phyloP scores from a whole-genome alignment of 202 grass and related monocot species.

The Schoenoplectus triqueter region DNA sequence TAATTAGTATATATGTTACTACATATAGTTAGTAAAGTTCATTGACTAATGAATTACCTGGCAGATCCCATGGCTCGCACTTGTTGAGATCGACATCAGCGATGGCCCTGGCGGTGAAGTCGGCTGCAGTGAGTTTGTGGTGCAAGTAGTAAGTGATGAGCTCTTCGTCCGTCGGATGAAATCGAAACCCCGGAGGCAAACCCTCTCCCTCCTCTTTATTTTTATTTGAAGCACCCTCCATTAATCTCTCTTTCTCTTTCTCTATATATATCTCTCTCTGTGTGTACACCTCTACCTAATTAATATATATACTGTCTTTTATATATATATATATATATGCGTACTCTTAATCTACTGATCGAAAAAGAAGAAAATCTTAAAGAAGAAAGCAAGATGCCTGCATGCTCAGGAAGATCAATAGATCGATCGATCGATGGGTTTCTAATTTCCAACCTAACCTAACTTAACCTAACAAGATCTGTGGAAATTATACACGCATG shows the following conservation, averaged over 20 bases:
- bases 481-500: too few species aligned
- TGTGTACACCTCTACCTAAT: neutral
- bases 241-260: slow-evolving; percentile 32
- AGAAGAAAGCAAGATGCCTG: neutral
- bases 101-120: slow-evolving; percentile 86
- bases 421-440: too few species aligned
- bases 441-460: too few species aligned
- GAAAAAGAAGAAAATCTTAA: neutral
- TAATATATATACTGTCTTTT: too few species aligned
- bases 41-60: slow-evolving; percentile 45
- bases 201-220: slow-evolving; percentile 66
- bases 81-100: slow-evolving; percentile 97
- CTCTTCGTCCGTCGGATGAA: slow-evolving; percentile 95
- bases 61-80: slow-evolving; percentile 96
- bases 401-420: too few species aligned
- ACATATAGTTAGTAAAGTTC: neutral
- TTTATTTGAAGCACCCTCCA: slow-evolving; percentile 20
- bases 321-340: neutral
- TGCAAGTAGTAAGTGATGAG: slow-evolving; percentile 89
- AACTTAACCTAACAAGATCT: too few species aligned
- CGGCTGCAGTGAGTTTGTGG: slow-evolving; percentile 60
- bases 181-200: slow-evolving; percentile 92
- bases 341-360: neutral
- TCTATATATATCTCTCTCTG: slow-evolving; percentile 40
- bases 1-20: too few species aligned